Percentiles rank a stretch among this genome's conserved stretches.
Conservation (phyloP, 805 yeast genomes). For the Myxozyma geophila region DNA sequence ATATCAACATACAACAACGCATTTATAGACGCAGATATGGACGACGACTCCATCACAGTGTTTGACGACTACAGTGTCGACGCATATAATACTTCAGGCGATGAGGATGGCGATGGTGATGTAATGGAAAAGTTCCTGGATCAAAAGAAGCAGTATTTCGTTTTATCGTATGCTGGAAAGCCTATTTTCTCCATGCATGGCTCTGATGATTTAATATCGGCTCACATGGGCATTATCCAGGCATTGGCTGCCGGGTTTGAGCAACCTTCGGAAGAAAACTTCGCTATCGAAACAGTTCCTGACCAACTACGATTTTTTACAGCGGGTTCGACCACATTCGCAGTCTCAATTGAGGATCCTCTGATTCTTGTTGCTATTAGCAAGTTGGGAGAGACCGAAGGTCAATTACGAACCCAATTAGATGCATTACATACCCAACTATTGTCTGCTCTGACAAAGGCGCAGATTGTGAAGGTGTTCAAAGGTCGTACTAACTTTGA, state of each 20-base stretch:
- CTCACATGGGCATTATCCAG: conserved; percentile 79
- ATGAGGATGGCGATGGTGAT: conserved; percentile 29
- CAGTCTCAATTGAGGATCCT: conserved; percentile 67
- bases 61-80: conserved; percentile 40
- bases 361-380: conserved; percentile 71
- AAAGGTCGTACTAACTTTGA: conserved; percentile 78
- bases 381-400: conserved; percentile 45
- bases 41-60: conserved; percentile 35
- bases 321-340: conserved; percentile 58
- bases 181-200: conserved; percentile 84
- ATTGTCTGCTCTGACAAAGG: conserved; percentile 80
- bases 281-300: conserved; percentile 12
- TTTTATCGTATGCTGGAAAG: conserved; percentile 84
- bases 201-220: conserved; percentile 64
- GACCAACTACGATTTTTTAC: conserved; percentile 47
- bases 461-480: conserved; percentile 72
- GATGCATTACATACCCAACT: conserved; percentile 75
- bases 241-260: conserved; percentile 76
- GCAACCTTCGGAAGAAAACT: conserved; percentile 40
- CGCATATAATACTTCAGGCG: conserved; percentile 23
- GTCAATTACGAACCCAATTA: conserved; percentile 61
- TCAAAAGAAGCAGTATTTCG: conserved; percentile 69
- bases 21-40: conserved; percentile 36
- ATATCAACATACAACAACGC: conserved; percentile 31
- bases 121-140: conserved; percentile 45